Conservation (phyloP, 164 flowering plant genomes). For the Echeveria elegans region DNA sequence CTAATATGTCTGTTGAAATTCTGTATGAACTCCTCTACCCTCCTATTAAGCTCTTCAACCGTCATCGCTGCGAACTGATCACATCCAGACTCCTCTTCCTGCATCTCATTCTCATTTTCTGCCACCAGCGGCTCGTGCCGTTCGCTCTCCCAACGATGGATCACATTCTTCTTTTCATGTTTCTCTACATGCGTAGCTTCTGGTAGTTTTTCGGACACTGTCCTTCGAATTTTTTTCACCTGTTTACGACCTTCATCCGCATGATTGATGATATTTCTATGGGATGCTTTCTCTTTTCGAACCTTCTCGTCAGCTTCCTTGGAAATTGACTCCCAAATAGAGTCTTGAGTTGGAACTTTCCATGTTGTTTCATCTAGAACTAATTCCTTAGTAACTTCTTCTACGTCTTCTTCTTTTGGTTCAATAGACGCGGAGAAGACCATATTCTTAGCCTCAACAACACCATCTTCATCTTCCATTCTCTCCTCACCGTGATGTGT, state of each 20-base stretch:
- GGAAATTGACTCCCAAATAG: conserved; percentile 3
- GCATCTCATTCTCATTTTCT: background rate
- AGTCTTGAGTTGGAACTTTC: background rate
- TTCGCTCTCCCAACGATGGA: background rate
- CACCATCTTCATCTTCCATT: background rate
- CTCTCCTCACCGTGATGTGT: background rate
- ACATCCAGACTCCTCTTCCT: conserved; percentile 10
- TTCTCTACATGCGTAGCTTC: background rate
- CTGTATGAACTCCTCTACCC: conserved; percentile 58
- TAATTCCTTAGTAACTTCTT: background rate
- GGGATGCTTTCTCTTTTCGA: background rate
- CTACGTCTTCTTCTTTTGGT: background rate
- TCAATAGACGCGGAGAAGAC: background rate
- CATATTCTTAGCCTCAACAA: background rate
- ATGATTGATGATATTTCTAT: background rate
- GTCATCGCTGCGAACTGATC: conserved; percentile 38
- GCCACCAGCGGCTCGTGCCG: background rate
- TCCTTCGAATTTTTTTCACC: background rate
- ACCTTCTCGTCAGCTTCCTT: background rate
- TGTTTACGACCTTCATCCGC: background rate
- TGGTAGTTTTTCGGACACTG: background rate
- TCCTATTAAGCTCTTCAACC: conserved; percentile 45
- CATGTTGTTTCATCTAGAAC: background rate
- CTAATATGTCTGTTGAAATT: conserved; percentile 44
- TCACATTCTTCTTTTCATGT: background rate